phyloP scores from a whole-genome alignment of 2,329 filamentous ascomycete species.

The Diaporthe australafricana region DNA sequence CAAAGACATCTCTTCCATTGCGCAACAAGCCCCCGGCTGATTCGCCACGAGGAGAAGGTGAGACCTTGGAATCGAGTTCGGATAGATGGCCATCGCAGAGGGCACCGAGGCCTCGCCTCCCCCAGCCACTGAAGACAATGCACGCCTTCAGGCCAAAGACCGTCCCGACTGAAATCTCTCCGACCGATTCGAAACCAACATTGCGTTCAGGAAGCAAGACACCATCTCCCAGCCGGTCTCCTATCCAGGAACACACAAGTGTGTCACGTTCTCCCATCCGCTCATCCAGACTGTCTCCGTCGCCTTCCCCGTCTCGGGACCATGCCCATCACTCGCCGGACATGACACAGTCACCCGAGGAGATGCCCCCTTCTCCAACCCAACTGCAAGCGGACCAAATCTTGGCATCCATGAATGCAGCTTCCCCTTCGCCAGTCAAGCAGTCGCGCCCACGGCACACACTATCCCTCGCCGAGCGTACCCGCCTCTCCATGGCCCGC shows the following conservation, averaged over 20 bases:
- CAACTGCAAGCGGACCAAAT: slow-evolving; percentile 68
- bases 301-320: slow-evolving; percentile 30
- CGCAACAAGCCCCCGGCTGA: neutral
- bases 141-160: slow-evolving; percentile 29
- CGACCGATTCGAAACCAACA: slow-evolving; percentile 11
- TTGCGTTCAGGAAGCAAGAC: neutral
- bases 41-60: neutral
- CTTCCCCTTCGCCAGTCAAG: slow-evolving; percentile 69
- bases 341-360: slow-evolving; percentile 34
- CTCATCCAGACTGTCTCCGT: neutral
- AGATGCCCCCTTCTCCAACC: slow-evolving; percentile 50
- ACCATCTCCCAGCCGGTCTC: slow-evolving; percentile 8
- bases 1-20: slow-evolving; percentile 38
- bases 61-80: neutral
- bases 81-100: neutral
- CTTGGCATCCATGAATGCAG: slow-evolving; percentile 63
- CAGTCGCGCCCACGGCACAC: slow-evolving; percentile 61
- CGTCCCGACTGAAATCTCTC: slow-evolving; percentile 25
- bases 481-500: slow-evolving; percentile 82
- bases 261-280: neutral
- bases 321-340: neutral
- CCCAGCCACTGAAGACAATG: slow-evolving; percentile 30
- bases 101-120: neutral
- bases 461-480: slow-evolving; percentile 80
- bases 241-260: neutral